Evolutionary conservation across 1,284 basidiomycete genomes (phyloP).

Genomic region (Moniliophthora roreri): DNA sequence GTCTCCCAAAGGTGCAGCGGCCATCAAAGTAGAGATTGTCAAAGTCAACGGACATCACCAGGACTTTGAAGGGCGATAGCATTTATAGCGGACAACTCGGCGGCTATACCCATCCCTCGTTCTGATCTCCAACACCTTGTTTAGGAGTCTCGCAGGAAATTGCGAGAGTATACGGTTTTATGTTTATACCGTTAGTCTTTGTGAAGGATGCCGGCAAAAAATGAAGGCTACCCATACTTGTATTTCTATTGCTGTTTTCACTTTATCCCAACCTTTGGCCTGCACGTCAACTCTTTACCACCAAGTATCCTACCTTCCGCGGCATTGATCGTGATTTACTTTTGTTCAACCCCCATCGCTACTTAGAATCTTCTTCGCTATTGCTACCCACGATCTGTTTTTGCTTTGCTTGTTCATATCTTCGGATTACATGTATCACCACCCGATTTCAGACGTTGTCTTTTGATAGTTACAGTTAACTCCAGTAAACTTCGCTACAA

Average conservation of each 20-base stretch:
- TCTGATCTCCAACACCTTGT: neutral
- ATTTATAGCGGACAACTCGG: neutral
- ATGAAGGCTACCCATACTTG: neutral
- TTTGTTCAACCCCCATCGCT: neutral
- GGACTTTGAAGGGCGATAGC: constrained; percentile 3
- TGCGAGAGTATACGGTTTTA: neutral
- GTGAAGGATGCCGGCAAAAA: neutral
- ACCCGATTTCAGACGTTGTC: neutral
- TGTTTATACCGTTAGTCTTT: neutral
- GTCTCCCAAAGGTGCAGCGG: neutral
- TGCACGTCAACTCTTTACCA: neutral
- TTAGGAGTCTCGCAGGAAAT: neutral
- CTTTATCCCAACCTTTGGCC: neutral
- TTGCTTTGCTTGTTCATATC: constrained; percentile 7
- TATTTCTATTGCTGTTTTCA: neutral
- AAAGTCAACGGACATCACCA: neutral
- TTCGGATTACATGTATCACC: constrained; percentile 5
- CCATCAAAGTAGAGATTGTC: constrained; percentile 4
- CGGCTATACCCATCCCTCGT: neutral
- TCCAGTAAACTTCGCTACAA: neutral
- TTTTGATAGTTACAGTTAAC: neutral
- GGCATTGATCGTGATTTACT: neutral
- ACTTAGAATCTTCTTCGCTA: neutral
- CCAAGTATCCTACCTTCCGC: neutral
- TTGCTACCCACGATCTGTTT: constrained; percentile 1